A percentile compares a stretch with the other conserved stretches of the same genome.
Conservation (phyloP, 192 early-diverging fungal genomes). For the Rhizophagus clarus region DNA sequence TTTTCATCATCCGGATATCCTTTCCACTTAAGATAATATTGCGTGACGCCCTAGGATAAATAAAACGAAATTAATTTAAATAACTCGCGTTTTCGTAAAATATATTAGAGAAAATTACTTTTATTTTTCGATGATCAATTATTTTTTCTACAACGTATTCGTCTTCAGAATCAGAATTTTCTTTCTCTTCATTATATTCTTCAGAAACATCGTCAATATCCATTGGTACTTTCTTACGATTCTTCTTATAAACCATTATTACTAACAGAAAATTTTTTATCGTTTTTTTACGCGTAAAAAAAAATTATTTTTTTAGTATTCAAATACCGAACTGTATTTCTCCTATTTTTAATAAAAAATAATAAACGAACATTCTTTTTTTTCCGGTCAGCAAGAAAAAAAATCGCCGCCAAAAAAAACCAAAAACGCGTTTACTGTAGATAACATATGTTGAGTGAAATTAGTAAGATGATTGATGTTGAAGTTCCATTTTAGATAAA, state of each 20-base stretch:
- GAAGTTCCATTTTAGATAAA: no score
- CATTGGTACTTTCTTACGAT: not conserved
- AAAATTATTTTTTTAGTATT: no score
- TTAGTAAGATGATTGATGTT: no score
- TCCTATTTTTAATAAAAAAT: no score
- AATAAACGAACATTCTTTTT: no score
- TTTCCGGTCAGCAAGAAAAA: not conserved
- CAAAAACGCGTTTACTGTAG: not conserved
- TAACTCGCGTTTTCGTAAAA: not conserved
- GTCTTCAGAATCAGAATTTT: not conserved
- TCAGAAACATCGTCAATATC: not conserved
- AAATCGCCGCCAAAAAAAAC: not conserved
- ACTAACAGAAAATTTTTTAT: no score
- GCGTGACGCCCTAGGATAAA: not conserved
- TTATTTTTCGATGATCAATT: not conserved
- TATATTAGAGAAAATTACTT: not conserved
- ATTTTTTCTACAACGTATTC: not conserved
- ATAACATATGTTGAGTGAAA: not conserved
- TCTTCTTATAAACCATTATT: no score
- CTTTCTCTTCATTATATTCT: not conserved
- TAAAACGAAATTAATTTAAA: not conserved
- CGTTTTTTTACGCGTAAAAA: no score
- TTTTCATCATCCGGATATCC: slow-evolving; percentile 48
- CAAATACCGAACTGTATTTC: no score
- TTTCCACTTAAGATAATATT: slow-evolving; percentile 59